A percentile compares a stretch with the other conserved stretches of the same genome.
phyloP scores from a whole-genome alignment of 106 monocot genomes.

The Phalaenopsis aphrodite region DNA sequence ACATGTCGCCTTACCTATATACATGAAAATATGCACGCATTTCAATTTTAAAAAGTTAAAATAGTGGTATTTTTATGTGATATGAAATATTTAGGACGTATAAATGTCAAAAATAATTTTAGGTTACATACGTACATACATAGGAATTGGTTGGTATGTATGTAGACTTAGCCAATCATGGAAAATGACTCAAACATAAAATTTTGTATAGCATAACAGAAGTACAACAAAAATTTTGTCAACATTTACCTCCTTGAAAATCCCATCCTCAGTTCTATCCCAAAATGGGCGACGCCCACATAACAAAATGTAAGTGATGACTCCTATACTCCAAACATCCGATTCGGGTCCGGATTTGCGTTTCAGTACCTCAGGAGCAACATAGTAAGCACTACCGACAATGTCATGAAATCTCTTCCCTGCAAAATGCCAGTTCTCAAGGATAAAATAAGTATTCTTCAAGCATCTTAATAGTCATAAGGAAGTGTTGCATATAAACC shows the following conservation, averaged over 20 bases:
- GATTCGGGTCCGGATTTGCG: constrained; percentile 89
- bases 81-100: no score
- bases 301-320: constrained; percentile 95
- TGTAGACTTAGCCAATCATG: not conserved
- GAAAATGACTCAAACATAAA: not conserved
- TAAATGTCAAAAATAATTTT: no score
- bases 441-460: not conserved
- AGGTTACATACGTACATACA: no score
- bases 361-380: constrained; percentile 89
- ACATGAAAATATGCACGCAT: no score
- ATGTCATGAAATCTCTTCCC: constrained; percentile 82
- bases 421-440: constrained; percentile 19
- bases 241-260: constrained; percentile 70
- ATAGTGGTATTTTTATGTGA: no score
- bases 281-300: constrained; percentile 95
- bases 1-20: no score
- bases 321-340: constrained; percentile 97
- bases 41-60: no score
- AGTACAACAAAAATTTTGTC: not conserved
- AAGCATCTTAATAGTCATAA: not conserved
- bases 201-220: not conserved
- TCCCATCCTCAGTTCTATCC: constrained; percentile 93
- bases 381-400: constrained; percentile 95
- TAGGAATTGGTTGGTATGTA: not conserved
- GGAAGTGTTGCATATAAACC: no score